Evolutionary conservation across 352 stramenopile genomes (phyloP).

Genomic region (Phytophthora idaei): DNA sequence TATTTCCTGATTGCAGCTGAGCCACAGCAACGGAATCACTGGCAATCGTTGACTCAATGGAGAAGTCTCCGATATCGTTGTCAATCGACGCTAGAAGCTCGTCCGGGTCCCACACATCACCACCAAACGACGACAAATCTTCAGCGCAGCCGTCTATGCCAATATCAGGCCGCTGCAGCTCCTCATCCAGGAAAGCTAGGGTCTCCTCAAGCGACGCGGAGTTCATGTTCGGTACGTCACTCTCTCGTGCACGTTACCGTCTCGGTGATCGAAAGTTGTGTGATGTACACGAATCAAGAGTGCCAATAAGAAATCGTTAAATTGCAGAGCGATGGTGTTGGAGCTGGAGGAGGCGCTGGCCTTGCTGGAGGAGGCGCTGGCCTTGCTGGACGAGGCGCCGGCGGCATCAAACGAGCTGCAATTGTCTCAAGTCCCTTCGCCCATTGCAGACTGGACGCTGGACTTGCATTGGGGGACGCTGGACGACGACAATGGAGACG

Average conservation of each 20-base stretch:
- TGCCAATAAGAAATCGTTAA: constrained; percentile 8
- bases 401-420: constrained; percentile 2
- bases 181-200: constrained; percentile 17
- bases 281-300: background rate
- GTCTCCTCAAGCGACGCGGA: constrained; percentile 22
- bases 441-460: background rate
- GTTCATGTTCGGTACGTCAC: constrained; percentile 4
- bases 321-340: constrained; percentile 4
- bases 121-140: background rate
- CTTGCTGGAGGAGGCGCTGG: constrained; percentile 22
- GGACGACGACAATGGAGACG: background rate
- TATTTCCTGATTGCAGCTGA: background rate
- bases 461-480: constrained; percentile 2
- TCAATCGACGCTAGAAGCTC: constrained; percentile 20
- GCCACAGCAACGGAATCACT: background rate
- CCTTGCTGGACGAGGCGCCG: constrained; percentile 19
- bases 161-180: background rate
- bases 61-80: constrained; percentile 17
- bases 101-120: constrained; percentile 12
- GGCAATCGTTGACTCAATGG: background rate
- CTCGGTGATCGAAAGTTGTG: constrained; percentile 6
- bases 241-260: too few species aligned
- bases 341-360: constrained; percentile 25
- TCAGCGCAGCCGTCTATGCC: background rate
- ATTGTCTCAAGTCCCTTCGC: background rate